A percentile compares a stretch with the other conserved stretches of the same genome.
Evolutionary conservation across 179 eudicot species (phyloP).

Genomic region (Carnegiea gigantea): DNA sequence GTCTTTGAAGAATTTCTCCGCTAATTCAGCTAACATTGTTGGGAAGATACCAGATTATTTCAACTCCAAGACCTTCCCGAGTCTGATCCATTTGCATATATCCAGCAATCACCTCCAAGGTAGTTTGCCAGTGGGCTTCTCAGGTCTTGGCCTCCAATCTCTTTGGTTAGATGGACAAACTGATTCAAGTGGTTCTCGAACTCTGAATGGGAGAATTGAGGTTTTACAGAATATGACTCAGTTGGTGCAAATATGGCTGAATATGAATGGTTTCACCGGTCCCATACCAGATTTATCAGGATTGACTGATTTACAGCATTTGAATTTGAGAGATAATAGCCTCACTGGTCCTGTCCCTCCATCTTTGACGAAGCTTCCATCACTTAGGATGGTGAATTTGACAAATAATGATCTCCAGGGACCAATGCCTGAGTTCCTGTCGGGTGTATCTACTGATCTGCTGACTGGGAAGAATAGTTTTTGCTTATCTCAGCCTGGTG

Average conservation of each 20-base stretch:
- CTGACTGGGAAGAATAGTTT: slow-evolving; percentile 27
- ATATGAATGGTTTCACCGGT: slow-evolving; percentile 39
- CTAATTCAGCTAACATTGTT: slow-evolving; percentile 36
- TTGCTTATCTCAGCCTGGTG: slow-evolving; percentile 37
- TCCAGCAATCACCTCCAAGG: slow-evolving; percentile 36
- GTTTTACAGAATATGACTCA: slow-evolving; percentile 43
- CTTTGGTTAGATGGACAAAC: slow-evolving; percentile 46
- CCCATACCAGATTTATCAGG: slow-evolving; percentile 44
- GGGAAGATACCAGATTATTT: slow-evolving; percentile 40
- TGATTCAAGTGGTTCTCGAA: slow-evolving; percentile 23
- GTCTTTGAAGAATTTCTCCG: slow-evolving; percentile 39
- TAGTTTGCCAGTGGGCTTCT: slow-evolving; percentile 31
- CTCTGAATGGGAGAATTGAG: slow-evolving; percentile 35
- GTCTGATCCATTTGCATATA: slow-evolving; percentile 37
- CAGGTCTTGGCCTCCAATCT: slow-evolving; percentile 33
- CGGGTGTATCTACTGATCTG: slow-evolving; percentile 28
- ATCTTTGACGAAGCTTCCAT: slow-evolving; percentile 22
- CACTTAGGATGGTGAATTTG: slow-evolving; percentile 31
- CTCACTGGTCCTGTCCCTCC: slow-evolving; percentile 47
- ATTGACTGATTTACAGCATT: slow-evolving; percentile 21
- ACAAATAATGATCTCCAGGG: slow-evolving; percentile 47
- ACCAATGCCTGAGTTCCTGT: slow-evolving; percentile 33
- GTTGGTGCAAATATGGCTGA: slow-evolving; percentile 36
- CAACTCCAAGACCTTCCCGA: slow-evolving; percentile 28
- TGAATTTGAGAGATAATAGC: slow-evolving; percentile 44